Conservation (phyloP, 2,329 filamentous ascomycete species). For the Pseudocercospora vitis region DNA sequence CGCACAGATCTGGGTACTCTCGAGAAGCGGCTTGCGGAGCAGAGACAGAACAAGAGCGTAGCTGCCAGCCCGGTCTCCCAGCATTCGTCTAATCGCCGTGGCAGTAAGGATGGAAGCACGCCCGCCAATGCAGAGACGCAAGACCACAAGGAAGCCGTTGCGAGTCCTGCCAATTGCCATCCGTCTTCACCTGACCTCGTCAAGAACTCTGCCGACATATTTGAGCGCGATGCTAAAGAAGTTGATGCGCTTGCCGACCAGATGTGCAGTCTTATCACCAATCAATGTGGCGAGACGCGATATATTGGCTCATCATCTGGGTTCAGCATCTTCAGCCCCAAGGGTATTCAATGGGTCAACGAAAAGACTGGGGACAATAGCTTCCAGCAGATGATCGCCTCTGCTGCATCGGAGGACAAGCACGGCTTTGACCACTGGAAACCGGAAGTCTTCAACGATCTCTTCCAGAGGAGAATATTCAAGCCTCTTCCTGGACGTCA, state of each 20-base stretch:
- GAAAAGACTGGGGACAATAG: constrained; percentile 94
- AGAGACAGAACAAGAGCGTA: constrained; percentile 38
- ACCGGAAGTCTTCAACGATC: constrained; percentile 91
- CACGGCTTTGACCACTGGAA: constrained; percentile 98
- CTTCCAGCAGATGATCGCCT: constrained; percentile 92
- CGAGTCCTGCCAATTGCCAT: constrained; percentile 11
- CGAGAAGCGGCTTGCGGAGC: constrained; percentile 69
- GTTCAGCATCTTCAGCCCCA: constrained; percentile 97
- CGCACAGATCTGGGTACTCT: constrained; percentile 84
- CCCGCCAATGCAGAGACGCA: constrained; percentile 14
- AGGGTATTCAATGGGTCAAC: constrained; percentile 98
- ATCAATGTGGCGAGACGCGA: constrained; percentile 88
- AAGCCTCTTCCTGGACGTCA: constrained; percentile 77
- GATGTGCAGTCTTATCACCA: constrained; percentile 98
- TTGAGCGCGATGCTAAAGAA: constrained; percentile 17
- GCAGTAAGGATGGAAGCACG: constrained; percentile 18
- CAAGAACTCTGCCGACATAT: constrained; percentile 8
- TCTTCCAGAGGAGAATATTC: constrained; percentile 84
- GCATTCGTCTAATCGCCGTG: constrained; percentile 17
- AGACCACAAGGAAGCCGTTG: constrained; percentile 9
- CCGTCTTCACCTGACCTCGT: constrained; percentile 15
- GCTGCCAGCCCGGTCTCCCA: constrained; percentile 39
- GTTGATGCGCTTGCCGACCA: constrained; percentile 80
- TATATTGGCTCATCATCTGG: constrained; percentile 97
- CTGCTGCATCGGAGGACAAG: constrained; percentile 79